Percentiles rank a stretch among this genome's conserved stretches.
phyloP scores from a whole-genome alignment of 2,329 filamentous ascomycete species.

The Sporothrix variecibatus region DNA sequence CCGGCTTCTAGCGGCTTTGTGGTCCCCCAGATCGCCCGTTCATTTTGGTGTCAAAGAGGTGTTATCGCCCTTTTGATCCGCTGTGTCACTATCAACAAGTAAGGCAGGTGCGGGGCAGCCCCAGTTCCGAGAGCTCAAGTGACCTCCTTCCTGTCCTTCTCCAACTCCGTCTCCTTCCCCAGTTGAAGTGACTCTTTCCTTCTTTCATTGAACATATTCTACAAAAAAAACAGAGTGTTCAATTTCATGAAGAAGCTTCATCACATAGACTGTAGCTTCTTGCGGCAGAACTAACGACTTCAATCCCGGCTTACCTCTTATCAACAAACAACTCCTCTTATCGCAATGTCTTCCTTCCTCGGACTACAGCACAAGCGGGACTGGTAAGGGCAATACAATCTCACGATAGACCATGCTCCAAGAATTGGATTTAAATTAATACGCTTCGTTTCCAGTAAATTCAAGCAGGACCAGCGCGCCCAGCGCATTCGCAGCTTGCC shows the following conservation, averaged over 20 bases:
- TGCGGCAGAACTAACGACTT: background rate
- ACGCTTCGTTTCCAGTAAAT: constrained; percentile 54
- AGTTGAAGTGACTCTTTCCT: background rate
- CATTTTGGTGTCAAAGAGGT: background rate
- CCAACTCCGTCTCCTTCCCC: background rate
- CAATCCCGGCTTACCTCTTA: background rate
- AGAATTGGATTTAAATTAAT: constrained; percentile 35
- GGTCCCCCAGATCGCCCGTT: background rate
- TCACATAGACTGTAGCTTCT: background rate
- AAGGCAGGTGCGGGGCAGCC: constrained; percentile 5
- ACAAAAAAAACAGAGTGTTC: background rate
- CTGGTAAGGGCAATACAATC: constrained; percentile 25
- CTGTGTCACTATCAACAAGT: constrained; percentile 13
- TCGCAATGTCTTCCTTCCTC: constrained; percentile 28
- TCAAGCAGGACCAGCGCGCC: constrained; percentile 76
- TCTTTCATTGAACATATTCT: background rate
- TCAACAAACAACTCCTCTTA: background rate
- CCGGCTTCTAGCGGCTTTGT: constrained; percentile 23
- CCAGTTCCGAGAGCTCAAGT: constrained; percentile 9
- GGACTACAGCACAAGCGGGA: constrained; percentile 28
- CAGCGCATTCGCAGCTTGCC: constrained; percentile 68
- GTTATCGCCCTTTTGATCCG: background rate
- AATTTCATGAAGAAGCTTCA: background rate
- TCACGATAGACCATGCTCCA: background rate
- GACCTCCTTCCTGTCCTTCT: background rate